These are phyloP conservation scores for Aquilaria agallochum DNA, from an alignment of 441 rosid genomes.

Conservation along the genomic window DNA sequence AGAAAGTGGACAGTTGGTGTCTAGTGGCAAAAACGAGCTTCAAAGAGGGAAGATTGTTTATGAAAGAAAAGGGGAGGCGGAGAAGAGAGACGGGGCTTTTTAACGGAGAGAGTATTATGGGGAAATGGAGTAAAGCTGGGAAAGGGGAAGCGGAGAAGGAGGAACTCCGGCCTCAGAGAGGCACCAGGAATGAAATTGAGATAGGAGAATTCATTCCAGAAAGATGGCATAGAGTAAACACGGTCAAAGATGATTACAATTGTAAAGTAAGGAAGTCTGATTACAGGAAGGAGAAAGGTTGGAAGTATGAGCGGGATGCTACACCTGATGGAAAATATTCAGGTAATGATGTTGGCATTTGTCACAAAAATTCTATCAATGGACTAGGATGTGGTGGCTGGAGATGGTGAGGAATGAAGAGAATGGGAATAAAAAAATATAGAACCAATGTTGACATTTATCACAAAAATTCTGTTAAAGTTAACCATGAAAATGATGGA, in stretches of 20 bases:
- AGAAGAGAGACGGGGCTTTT: conserved; percentile 48
- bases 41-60: conserved; percentile 42
- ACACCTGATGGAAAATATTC: conserved; percentile 63
- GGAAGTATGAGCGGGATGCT: conserved; percentile 51
- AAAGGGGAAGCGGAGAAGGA: conserved; percentile 53
- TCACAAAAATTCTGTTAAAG: no score
- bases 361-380: no score
- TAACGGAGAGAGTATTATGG: no score
- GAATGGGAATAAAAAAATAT: no score
- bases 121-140: conserved; percentile 8
- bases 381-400: no score
- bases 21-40: conserved; percentile 26
- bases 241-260: no score
- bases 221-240: no score
- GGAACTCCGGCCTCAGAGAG: conserved; percentile 47
- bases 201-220: no score
- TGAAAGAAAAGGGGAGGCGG: conserved; percentile 16
- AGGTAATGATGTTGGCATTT: not conserved
- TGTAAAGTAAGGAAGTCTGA: conserved; percentile 77
- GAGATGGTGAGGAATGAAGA: no score
- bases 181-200: conserved; percentile 47
- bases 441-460: no score
- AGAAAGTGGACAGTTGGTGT: conserved; percentile 67
- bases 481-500: no score
- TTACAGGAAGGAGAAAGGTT: conserved; percentile 38